Percentiles rank a stretch among this genome's conserved stretches.
Evolutionary conservation across 2,329 filamentous ascomycete genomes (phyloP).

Genomic region (Colletotrichum sp.): DNA sequence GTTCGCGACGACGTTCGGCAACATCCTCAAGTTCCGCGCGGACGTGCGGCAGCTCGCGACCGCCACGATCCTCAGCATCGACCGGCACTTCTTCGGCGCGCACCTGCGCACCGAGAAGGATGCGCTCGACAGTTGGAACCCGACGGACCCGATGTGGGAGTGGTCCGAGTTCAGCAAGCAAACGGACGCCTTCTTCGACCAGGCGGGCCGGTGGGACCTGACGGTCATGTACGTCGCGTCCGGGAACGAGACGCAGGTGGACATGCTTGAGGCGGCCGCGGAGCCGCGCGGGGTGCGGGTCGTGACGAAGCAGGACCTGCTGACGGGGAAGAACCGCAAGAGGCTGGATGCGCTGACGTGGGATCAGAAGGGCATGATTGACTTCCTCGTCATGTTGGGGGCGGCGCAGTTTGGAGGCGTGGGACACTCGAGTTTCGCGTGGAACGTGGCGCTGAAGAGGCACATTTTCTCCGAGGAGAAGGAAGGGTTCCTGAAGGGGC

Average conservation of each 20-base stretch:
- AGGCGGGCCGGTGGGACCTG: conserved; percentile 27
- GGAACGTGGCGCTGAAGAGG: conserved; percentile 35
- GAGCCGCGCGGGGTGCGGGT: conserved; percentile 24
- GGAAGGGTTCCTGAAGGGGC: not conserved
- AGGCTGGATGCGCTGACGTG: conserved; percentile 28
- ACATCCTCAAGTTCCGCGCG: conserved; percentile 33
- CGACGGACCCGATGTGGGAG: conserved; percentile 28
- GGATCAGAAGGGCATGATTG: conserved; percentile 36
- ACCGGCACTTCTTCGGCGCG: conserved; percentile 31
- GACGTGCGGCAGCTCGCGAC: conserved; percentile 33
- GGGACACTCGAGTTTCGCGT: conserved; percentile 35
- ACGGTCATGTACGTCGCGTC: conserved; percentile 31
- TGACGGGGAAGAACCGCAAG: conserved; percentile 19
- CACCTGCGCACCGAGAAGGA: conserved; percentile 34
- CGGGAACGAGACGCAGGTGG: conserved; percentile 31
- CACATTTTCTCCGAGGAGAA: conserved; percentile 19
- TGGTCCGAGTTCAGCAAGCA: conserved; percentile 33
- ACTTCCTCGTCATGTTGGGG: conserved; percentile 36
- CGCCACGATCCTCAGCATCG: conserved; percentile 25
- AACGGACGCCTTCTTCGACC: conserved; percentile 30
- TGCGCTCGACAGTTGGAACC: conserved; percentile 31
- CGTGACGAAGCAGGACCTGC: conserved; percentile 34
- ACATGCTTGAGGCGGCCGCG: not conserved
- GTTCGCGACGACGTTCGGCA: conserved; percentile 36
- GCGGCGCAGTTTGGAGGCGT: conserved; percentile 37